Evolutionary conservation across 78 protist species (phyloP).

Genomic region (Dictyostelium intermedium): DNA sequence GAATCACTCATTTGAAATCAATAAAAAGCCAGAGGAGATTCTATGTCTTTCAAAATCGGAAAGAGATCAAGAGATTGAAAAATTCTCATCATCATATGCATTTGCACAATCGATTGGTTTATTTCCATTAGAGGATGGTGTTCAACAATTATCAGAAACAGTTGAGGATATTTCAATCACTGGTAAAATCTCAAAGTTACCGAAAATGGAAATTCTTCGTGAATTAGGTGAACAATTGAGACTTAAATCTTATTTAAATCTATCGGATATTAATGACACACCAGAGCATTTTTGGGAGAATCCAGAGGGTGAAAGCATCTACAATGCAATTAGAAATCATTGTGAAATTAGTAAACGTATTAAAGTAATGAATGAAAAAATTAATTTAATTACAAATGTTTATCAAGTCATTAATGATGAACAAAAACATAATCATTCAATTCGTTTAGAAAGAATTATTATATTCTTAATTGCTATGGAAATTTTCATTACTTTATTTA

Average conservation of each 20-base stretch:
- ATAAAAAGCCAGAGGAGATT: conserved; percentile 16
- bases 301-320: conserved; percentile 61
- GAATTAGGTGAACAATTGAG: conserved; percentile 46
- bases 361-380: conserved; percentile 46
- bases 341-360: conserved; percentile 64
- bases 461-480: conserved; percentile 61
- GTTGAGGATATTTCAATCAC: conserved; percentile 19
- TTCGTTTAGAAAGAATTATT: conserved; percentile 53
- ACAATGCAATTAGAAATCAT: conserved; percentile 33
- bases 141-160: not conserved
- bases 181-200: conserved; percentile 2
- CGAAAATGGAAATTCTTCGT: conserved; percentile 6
- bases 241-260: conserved; percentile 12
- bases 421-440: conserved; percentile 50
- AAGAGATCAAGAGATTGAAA: conserved; percentile 22
- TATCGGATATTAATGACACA: conserved; percentile 60
- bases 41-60: not conserved
- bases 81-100: conserved; percentile 55
- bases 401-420: conserved; percentile 45
- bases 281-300: conserved; percentile 70
- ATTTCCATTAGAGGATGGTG: conserved; percentile 29
- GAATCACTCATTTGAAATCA: conserved; percentile 7
- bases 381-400: not conserved
- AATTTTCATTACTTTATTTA: not conserved
- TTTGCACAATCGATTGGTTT: conserved; percentile 64